Evolutionary conservation across 352 stramenopile genomes (phyloP), one percentile per base, ranked within the genome.

Genomic region (Phytopythium oedochilum): DNA sequence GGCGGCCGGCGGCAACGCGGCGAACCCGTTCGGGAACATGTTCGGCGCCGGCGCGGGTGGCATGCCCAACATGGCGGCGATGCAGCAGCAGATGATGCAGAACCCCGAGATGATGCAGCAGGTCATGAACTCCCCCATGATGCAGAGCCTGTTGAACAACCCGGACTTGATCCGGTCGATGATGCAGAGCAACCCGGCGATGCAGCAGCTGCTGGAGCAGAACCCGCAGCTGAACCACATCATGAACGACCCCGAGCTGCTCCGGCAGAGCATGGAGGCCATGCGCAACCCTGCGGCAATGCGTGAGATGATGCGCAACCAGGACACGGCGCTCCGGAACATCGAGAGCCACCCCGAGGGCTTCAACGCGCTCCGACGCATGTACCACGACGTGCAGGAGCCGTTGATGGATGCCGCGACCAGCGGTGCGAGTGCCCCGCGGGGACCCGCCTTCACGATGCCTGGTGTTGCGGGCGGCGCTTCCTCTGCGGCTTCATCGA

Each of bases 321-420:
- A 99, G 66, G 97, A 99, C 75, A 94, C 97, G 45, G 96, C 96
- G 18, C 83, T 99, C 75, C 86, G 83, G 43, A 97, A 99, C 68
- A 96, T 99, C 56, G 94, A 99, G 71, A 98, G 96, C 61, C 93
- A 98, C 47, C 96, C 96, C 0, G 96, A 98, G 40, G 97, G 97
- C 32, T 99, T 99, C 67, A 97, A 97, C 64, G 96, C 96, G 1
- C 70, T 99, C n/a, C 83, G 89, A 22, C 81, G 90, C 42, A 97
- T 98, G 86, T 97, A 97, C 62, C 82, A 93, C 32, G 88, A 96
- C 46, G 94, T 98, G 14, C 94, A 99, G 61, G 96, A 98, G 63
- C 96, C 96, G 3, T 86, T 99, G 46, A 92, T 99, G 78, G 92
- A 99, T 40, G 94, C 94, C 29, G 76, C 85, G 9, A 59, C 77